phyloP scores from a whole-genome alignment of 495 filamentous ascomycete species.

The Halenospora varia region DNA sequence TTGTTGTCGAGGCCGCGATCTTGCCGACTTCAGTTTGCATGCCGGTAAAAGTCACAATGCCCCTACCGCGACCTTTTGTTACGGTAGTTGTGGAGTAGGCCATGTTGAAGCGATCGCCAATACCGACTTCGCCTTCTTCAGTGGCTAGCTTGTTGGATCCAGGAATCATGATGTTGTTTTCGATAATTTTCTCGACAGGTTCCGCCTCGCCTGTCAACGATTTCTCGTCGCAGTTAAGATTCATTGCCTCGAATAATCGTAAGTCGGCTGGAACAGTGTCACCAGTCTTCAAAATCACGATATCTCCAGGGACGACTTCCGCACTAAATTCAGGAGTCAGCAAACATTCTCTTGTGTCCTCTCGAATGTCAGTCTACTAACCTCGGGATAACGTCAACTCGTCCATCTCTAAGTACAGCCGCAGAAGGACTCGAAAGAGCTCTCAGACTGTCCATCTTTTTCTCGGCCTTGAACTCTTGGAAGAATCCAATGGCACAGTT shows the following conservation, averaged over 20 bases:
- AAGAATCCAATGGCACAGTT: conserved; percentile 78
- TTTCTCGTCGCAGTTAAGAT: conserved; percentile 67
- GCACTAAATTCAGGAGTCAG: conserved; percentile 43
- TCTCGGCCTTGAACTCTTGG: conserved; percentile 81
- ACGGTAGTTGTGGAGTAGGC: conserved; percentile 66
- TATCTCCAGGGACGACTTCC: conserved; percentile 78
- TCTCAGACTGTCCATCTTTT: conserved; percentile 79
- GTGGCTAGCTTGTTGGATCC: conserved; percentile 27
- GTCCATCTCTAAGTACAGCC: conserved; percentile 68
- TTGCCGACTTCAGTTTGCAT: conserved; percentile 85
- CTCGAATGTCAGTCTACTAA: conserved; percentile 21
- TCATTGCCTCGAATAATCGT: conserved; percentile 73
- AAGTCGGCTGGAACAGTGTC: conserved; percentile 81
- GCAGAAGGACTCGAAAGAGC: conserved; percentile 77
- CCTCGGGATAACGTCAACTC: conserved; percentile 57
- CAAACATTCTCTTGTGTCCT: background rate
- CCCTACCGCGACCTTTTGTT: conserved; percentile 62
- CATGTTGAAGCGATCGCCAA: conserved; percentile 65
- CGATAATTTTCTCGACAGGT: conserved; percentile 42
- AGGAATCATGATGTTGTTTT: conserved; percentile 29
- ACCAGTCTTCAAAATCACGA: conserved; percentile 75
- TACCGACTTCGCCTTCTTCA: conserved; percentile 48
- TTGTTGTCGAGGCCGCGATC: conserved; percentile 64
- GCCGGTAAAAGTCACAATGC: conserved; percentile 65
- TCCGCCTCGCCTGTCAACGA: conserved; percentile 72